phyloP scores from a whole-genome alignment of 805 yeast genomes.

The Teunomyces barrocoloradensis region DNA sequence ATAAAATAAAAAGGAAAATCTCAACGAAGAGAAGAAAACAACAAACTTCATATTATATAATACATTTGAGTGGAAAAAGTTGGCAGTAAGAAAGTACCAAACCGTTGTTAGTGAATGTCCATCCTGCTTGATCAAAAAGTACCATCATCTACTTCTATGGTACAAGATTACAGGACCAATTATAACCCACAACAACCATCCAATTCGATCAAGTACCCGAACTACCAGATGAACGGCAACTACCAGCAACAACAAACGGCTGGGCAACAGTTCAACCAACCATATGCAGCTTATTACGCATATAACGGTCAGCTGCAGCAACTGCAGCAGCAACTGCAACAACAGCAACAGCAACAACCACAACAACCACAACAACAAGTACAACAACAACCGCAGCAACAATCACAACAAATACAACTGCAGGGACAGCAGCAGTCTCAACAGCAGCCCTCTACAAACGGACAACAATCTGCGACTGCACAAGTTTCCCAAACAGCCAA shows the following conservation, averaged over 20 bases:
- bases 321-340: constrained; percentile 5
- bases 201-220: neutral
- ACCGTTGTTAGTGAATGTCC: constrained; percentile 2
- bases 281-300: constrained; percentile 12
- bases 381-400: constrained; percentile 10
- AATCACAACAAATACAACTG: constrained; percentile 5
- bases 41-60: constrained; percentile 1
- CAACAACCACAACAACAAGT: constrained; percentile 11
- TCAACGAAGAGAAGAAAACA: constrained; percentile 4
- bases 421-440: constrained; percentile 7
- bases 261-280: constrained; percentile 8
- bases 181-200: constrained; percentile 1
- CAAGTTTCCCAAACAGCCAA: neutral
- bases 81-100: neutral
- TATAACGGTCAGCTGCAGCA: constrained; percentile 10
- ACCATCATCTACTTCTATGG: constrained; percentile 1
- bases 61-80: neutral
- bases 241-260: constrained; percentile 8
- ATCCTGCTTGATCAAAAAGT: neutral
- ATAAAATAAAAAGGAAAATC: constrained; percentile 2
- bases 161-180: constrained; percentile 2
- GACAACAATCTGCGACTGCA: neutral
- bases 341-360: constrained; percentile 11
- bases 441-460: constrained; percentile 8
- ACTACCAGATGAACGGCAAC: constrained; percentile 9